These are phyloP conservation scores for Vicia villosa DNA, from an alignment of 306 rosid species.

Conservation along the genomic window DNA sequence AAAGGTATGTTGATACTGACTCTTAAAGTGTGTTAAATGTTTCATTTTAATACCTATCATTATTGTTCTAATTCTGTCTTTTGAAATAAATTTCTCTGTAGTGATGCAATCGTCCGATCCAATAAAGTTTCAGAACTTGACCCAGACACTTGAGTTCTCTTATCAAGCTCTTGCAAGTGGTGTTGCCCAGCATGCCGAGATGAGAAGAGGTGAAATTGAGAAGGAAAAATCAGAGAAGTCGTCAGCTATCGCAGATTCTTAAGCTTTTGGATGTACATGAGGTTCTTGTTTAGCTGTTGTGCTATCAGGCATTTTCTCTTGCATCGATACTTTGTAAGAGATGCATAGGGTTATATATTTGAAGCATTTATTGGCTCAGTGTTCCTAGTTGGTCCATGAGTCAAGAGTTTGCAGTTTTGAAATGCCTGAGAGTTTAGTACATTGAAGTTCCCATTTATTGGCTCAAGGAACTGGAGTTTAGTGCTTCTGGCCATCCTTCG, in stretches of 20 bases:
- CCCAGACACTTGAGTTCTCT: constrained; percentile 78
- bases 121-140: constrained; percentile 74
- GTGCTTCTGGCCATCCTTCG: constrained; percentile 19
- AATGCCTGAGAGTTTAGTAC: constrained; percentile 40
- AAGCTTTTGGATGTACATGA: constrained; percentile 43
- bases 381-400: constrained; percentile 41
- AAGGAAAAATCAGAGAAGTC: constrained; percentile 82
- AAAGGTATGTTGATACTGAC: constrained; percentile 56
- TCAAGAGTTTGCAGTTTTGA: constrained; percentile 44
- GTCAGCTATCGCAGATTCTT: constrained; percentile 53
- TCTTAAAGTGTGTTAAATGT: not conserved
- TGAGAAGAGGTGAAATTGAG: constrained; percentile 76
- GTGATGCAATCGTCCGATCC: constrained; percentile 75
- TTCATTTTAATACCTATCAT: not conserved
- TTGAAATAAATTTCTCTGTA: constrained; percentile 31
- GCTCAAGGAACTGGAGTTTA: constrained; percentile 37
- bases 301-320: constrained; percentile 27
- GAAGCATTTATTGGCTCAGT: constrained; percentile 42
- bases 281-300: constrained; percentile 32
- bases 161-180: constrained; percentile 91
- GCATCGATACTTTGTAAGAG: constrained; percentile 46
- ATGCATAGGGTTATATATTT: constrained; percentile 43
- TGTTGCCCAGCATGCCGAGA: constrained; percentile 87
- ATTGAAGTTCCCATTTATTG: constrained; percentile 39
- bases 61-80: not conserved